Percentiles rank a stretch among this genome's conserved stretches.
Evolutionary conservation across 1,284 basidiomycete species (phyloP).

Genomic region (Cutaneotrichosporon cavernicola): DNA sequence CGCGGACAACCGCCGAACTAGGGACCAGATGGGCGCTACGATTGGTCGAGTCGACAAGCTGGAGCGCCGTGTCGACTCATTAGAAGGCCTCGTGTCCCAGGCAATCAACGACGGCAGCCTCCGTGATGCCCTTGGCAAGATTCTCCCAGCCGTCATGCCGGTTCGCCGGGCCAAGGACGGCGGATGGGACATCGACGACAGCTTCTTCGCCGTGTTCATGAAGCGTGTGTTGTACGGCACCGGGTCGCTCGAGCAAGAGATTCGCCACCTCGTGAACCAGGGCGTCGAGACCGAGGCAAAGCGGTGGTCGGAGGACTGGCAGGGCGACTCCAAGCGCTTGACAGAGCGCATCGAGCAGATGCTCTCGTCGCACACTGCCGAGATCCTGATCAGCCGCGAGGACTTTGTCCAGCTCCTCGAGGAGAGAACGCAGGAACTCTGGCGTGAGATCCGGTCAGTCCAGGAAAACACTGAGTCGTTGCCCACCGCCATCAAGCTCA

Average conservation of each 20-base stretch:
- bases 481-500: constrained; percentile 60
- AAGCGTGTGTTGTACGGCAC: constrained; percentile 45
- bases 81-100: constrained; percentile 60
- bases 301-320: constrained; percentile 18
- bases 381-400: constrained; percentile 24
- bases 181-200: constrained; percentile 52
- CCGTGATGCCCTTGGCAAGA: constrained; percentile 46
- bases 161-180: constrained; percentile 49
- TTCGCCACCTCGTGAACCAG: constrained; percentile 17
- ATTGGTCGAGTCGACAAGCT: constrained; percentile 4
- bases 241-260: constrained; percentile 34
- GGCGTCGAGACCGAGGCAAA: constrained; percentile 36
- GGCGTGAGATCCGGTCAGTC: constrained; percentile 33
- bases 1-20: constrained; percentile 2
- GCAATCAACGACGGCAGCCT: constrained; percentile 46
- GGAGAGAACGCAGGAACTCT: constrained; percentile 12
- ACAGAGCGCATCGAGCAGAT: constrained; percentile 37
- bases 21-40: neutral
- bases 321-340: constrained; percentile 3
- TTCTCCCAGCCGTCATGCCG: constrained; percentile 53
- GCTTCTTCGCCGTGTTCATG: constrained; percentile 54
- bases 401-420: constrained; percentile 42
- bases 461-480: constrained; percentile 35
- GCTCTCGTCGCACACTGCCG: neutral
- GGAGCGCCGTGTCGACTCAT: neutral